A percentile compares a stretch with the other conserved stretches of the same genome.
These are phyloP conservation scores for Drosera capensis DNA, from an alignment of 148 eudicot genomes.

Conservation along the genomic window DNA sequence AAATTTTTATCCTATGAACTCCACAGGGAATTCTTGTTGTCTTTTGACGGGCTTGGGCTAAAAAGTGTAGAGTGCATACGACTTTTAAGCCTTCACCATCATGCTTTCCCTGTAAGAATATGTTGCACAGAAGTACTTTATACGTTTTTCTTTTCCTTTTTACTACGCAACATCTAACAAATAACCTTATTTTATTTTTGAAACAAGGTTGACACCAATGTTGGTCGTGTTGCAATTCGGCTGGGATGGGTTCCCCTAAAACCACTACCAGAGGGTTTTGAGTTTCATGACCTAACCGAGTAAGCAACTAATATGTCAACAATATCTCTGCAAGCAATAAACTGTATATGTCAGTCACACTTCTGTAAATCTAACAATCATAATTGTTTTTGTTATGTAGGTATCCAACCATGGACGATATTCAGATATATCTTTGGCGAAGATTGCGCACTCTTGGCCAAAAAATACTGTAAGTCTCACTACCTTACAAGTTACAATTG, in stretches of 20 bases:
- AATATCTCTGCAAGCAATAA: not conserved
- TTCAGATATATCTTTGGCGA: constrained; percentile 52
- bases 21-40: constrained; percentile 20
- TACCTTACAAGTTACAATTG: not conserved
- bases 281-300: not conserved
- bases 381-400: constrained; percentile 11
- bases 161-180: not conserved
- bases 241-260: constrained; percentile 30
- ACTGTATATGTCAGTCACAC: no score
- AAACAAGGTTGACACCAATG: constrained; percentile 29
- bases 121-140: not conserved
- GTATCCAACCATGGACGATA: constrained; percentile 33
- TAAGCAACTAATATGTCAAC: not conserved
- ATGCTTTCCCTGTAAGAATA: constrained; percentile 36
- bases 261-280: not conserved
- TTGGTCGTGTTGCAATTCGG: constrained; percentile 24
- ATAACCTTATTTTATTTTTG: not conserved
- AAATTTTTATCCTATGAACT: not conserved
- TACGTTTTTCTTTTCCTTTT: not conserved
- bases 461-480: constrained; percentile 25
- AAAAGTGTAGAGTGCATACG: constrained; percentile 33
- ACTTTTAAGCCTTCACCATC: constrained; percentile 30
- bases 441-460: constrained; percentile 27
- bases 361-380: not conserved
- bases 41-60: constrained; percentile 22